Conservation (phyloP, 139 green algal genomes). For the Pseudopediastrum boryanum region DNA sequence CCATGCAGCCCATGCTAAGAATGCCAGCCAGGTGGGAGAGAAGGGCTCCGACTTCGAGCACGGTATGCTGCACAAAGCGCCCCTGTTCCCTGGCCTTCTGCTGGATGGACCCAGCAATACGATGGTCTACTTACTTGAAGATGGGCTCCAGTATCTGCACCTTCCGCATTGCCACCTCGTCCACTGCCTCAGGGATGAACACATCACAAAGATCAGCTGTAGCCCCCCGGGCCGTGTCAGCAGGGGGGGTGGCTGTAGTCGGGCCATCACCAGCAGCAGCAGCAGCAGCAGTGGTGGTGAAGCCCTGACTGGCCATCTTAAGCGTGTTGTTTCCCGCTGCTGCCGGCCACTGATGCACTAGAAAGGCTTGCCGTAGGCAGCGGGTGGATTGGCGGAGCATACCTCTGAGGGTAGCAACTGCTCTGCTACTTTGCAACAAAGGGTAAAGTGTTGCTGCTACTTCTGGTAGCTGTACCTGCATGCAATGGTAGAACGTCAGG, state of each 20-base stretch:
- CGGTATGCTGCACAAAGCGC: neutral
- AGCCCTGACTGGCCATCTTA: neutral
- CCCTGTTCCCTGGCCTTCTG: no score
- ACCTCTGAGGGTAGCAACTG: no score
- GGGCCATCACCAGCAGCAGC: constrained; percentile 21
- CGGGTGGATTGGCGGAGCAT: no score
- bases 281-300: neutral
- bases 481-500: no score
- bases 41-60: neutral
- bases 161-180: constrained; percentile 32
- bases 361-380: neutral
- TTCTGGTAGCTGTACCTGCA: no score
- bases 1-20: no score
- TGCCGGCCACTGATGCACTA: neutral
- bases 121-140: constrained; percentile 19
- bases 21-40: neutral
- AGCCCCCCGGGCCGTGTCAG: constrained; percentile 69
- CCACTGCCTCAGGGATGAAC: constrained; percentile 48
- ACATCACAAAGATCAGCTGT: constrained; percentile 90
- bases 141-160: constrained; percentile 44
- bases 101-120: neutral
- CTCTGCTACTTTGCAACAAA: no score
- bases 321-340: neutral
- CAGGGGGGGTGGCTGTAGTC: constrained; percentile 54
- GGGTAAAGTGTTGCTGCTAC: no score